Evolutionary conservation across 768 basidiomycete species (phyloP).

Genomic region (Phlebiopsis gigantea): DNA sequence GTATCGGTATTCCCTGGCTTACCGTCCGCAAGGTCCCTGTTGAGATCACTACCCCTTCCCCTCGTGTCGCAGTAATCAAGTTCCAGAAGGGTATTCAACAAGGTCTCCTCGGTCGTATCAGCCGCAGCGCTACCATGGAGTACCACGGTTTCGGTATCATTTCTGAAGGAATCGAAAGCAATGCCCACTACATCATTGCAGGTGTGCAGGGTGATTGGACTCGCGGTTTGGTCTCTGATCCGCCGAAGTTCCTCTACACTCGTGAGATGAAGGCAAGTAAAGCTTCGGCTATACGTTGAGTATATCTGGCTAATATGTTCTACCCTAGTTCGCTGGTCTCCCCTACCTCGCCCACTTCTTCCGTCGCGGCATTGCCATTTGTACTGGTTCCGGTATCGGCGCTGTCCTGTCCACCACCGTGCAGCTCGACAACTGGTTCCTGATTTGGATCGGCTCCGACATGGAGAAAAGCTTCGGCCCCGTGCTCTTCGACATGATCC

Average conservation of each 20-base stretch:
- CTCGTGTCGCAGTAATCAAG: constrained; percentile 73
- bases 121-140: constrained; percentile 71
- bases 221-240: constrained; percentile 58
- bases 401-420: constrained; percentile 73
- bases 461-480: constrained; percentile 83
- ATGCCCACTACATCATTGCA: constrained; percentile 76
- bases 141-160: constrained; percentile 81
- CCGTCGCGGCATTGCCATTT: constrained; percentile 72
- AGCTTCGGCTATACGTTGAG: not conserved
- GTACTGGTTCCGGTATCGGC: constrained; percentile 79
- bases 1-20: constrained; percentile 68
- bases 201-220: constrained; percentile 80
- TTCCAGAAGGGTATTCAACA: constrained; percentile 84
- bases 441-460: constrained; percentile 79
- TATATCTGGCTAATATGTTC: not conserved
- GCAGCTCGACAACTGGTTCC: constrained; percentile 69
- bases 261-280: constrained; percentile 64
- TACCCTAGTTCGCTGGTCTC: constrained; percentile 64
- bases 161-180: constrained; percentile 66
- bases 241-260: constrained; percentile 72
- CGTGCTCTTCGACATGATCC: constrained; percentile 69
- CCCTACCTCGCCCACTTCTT: constrained; percentile 76
- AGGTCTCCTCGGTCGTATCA: constrained; percentile 68
- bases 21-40: constrained; percentile 68
- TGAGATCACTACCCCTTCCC: constrained; percentile 72